phyloP scores from a whole-genome alignment of 139 green algal genomes.

The Pedinophyceae sp. region DNA sequence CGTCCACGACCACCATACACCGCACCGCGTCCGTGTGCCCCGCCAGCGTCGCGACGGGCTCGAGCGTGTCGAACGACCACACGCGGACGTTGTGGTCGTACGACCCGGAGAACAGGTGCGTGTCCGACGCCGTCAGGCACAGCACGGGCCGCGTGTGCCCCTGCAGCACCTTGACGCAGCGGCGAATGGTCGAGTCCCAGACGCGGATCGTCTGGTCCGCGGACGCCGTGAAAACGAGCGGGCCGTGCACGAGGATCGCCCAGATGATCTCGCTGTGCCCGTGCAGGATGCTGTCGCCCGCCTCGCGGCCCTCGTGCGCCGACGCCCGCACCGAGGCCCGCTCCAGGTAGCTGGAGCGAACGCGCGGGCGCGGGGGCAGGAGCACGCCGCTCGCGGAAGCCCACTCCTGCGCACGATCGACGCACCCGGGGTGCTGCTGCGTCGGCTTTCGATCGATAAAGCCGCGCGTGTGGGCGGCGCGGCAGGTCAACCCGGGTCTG shows the following conservation, averaged over 20 bases:
- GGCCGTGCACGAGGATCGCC: slow-evolving; percentile 61
- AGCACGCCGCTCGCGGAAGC: slow-evolving; percentile 33
- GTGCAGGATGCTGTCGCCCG: slow-evolving; percentile 59
- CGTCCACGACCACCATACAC: slow-evolving; percentile 47
- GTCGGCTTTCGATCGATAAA: too few species aligned
- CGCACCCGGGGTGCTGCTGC: too few species aligned
- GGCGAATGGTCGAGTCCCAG: slow-evolving; percentile 53
- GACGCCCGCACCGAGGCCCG: too few species aligned
- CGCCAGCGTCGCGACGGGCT: slow-evolving; percentile 50
- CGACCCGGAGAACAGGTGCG: slow-evolving; percentile 65
- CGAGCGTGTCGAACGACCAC: slow-evolving; percentile 59
- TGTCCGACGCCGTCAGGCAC: slow-evolving; percentile 57
- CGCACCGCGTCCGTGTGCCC: slow-evolving; percentile 70
- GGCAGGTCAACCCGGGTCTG: too few species aligned
- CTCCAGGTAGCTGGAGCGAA: not conserved
- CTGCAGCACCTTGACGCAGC: slow-evolving; percentile 42
- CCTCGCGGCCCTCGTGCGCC: too few species aligned
- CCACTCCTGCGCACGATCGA: slow-evolving; percentile 78
- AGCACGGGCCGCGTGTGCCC: slow-evolving; percentile 80
- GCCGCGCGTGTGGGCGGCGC: too few species aligned
- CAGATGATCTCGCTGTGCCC: slow-evolving; percentile 93
- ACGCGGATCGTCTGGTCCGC: slow-evolving; percentile 84
- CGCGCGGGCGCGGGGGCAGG: slow-evolving; percentile 28
- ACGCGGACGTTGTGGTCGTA: slow-evolving; percentile 86
- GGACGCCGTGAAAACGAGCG: slow-evolving; percentile 61